phyloP scores from a whole-genome alignment of 371 early-diverging fungal species.

The Apophysomyces elegans region DNA sequence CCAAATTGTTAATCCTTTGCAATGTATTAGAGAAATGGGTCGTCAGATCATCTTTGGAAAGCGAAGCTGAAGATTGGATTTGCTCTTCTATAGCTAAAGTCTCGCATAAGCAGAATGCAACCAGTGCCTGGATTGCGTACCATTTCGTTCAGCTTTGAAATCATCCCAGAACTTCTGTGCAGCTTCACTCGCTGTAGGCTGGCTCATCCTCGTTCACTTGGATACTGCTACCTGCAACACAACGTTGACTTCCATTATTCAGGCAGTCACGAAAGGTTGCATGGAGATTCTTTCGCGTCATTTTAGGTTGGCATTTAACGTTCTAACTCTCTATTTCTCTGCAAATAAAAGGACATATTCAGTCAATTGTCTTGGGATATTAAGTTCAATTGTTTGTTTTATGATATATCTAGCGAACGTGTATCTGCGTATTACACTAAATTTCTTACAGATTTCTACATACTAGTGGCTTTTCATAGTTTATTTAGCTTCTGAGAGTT shows the following conservation, averaged over 20 bases:
- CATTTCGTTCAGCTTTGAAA: slow-evolving; percentile 43
- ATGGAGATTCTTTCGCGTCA: too few relatives aligned
- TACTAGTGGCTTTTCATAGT: too few relatives aligned
- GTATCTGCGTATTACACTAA: too few relatives aligned
- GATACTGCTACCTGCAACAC: background rate
- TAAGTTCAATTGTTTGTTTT: background rate
- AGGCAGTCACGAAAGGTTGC: background rate
- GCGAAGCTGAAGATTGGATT: slow-evolving; percentile 21
- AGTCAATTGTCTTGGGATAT: too few relatives aligned
- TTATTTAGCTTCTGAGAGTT: too few relatives aligned
- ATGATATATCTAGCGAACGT: background rate
- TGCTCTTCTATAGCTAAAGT: slow-evolving; percentile 43
- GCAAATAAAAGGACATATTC: too few relatives aligned
- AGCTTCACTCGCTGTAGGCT: slow-evolving; percentile 41
- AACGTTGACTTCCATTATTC: background rate
- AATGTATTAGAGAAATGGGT: slow-evolving; percentile 40
- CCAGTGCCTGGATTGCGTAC: slow-evolving; percentile 21
- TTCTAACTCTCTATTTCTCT: background rate
- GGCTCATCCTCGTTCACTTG: slow-evolving; percentile 2
- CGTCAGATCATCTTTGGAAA: slow-evolving; percentile 35
- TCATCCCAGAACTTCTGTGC: slow-evolving; percentile 42
- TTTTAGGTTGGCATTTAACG: background rate
- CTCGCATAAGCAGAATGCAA: too few relatives aligned
- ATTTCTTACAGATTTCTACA: too few relatives aligned
- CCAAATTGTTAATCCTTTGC: slow-evolving; percentile 53